Evolutionary conservation across 228 moss, liverwort and hornwort genomes (phyloP), one percentile per base, ranked within the genome.

Genomic region (Sphagnum fallax): DNA sequence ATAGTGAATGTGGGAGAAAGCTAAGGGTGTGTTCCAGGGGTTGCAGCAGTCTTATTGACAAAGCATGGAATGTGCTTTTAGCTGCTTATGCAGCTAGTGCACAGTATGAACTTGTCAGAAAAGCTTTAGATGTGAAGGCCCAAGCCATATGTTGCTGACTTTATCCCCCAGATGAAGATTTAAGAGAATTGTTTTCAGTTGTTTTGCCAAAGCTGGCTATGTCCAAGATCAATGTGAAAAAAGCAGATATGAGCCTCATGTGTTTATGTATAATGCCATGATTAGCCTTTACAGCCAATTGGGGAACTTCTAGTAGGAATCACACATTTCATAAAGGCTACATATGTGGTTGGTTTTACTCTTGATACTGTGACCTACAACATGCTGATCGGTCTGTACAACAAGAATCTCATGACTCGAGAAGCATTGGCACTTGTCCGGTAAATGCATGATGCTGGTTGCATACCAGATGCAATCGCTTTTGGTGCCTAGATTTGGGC

Each of bases 321-420:
- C 80, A 15, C 60, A 69, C 32, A 74, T 81, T 14, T 87, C 75
- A 69, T 74, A 32, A 32, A 70, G 70, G 81, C 76, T 61, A 87
- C 83, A 78, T 70, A 76, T 68, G 58, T 64, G 52, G 67, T 63
- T 63, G 87, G 83, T 63, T 83, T 74, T 67, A 50, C 67, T 10
- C 83, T 83, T 5, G 83, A 83, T 61, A 76, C 65, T 8, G 67
- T 81, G 57, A 87, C 83, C 1, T 83, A 76, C 74, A 87, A 81
- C 51, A 81, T 75, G 8, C 64, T 87, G 6, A 87, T 87, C 72
- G 73, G 81, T 52, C 63, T 87, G 52, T 83, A 81, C 66, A 83
- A 80, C 61, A 71, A 80, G 49, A 73, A 72, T 52, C 69, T 83
- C 64, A 75, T 83, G 47, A 76, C 75, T 4, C 72, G 71, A 70